Evolutionary conservation across 1,284 basidiomycete genomes (phyloP), one percentile per base, ranked within the genome.

Genomic region (Vanrija sp.): DNA sequence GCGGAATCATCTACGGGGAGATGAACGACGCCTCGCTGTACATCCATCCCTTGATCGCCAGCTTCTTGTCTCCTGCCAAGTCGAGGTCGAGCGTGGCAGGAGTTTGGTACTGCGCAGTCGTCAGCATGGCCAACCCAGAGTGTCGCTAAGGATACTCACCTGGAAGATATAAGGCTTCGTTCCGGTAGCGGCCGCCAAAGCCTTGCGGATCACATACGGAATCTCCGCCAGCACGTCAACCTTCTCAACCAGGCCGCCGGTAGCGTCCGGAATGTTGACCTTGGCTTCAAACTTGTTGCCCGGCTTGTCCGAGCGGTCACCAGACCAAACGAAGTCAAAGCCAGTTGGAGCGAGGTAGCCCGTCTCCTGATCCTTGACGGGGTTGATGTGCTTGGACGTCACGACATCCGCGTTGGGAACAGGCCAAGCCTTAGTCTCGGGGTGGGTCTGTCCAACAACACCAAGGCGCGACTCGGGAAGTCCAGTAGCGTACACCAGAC

Each of bases 181-280:
- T 38, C 76, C 77, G 0, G 79, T 78, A 6, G 78, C 76, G 46
- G 79, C 78, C 29, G 76, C 71, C 51, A 81, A 67, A n/a, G 75
- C 69, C 70, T 81, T 81, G 57, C 76, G 72, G 46, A 80, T 71
- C 46, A 96, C 85, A 63, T 88, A 87, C 8, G 96, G 96, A 65
- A 99, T 93, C 80, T 98, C 94, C 5, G 89, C 92, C 16, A 99
- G 82, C 1, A 98, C 86, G 68, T 98, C 94, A 16, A 98, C 91
- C 80, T 98, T 98, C 78, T 98, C 93, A 46, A 98, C 84, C 70
- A 98, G 78, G 0, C 94, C 57, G 85, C 82, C 14, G 83, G 78
- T 21, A 12, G 78, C 70, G 23, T 87, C 60, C 38, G 80, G 81
- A 16, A 83, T 85, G 42, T 82, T 78, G 46, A 90, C 70, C 4